Base-by-base conservation (phyloP, 495 filamentous ascomycete species). In the Tuber indicum region DNA sequence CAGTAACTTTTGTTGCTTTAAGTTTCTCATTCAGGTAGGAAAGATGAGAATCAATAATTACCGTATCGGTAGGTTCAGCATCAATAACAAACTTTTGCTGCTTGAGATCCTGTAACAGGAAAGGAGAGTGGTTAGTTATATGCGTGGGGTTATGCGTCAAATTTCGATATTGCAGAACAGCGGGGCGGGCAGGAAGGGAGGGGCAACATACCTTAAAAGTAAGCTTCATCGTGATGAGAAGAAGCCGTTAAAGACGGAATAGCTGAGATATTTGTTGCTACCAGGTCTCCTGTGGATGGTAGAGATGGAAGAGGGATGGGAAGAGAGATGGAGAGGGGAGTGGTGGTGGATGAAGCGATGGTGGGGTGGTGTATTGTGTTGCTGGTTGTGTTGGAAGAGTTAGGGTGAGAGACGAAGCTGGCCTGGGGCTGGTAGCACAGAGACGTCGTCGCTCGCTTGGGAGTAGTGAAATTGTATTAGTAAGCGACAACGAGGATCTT, bases 11-110 rank as follows among this genome's bases (percentile, higher is more conserved):
- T 17, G n/a, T 78, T 23, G 43, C 42, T 23, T 39, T 26, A n/a
- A 17, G 39, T 43, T 41, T 72, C 72, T 70, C 70, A 45, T 71
- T 62, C 26, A 74, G 46, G 26, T 46, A 52, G 49, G 72, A 62
- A 42, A 41, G 41, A 72, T 62, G 75, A 21, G 43, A 79, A 81
- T 85, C 92, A 81, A 92, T 66, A 32, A 66, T 66, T 66, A 98
- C 94, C 82, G 92, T 93, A 84, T 97, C 94, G 76, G 92, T 91
- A 74, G 94, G 93, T 84, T 98, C 96, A 76, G 91, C 93, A 81
- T 98, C 95, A 86, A 99, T 91, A 76, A 90, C 88, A 85, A 99
- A 99, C 88, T 97, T 98, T 83, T 97, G 93, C 84, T 98, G 95
- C 87, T 97, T 98, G 82, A 99, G 88, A 86, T 99, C 96, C 94